Percentiles rank a stretch among this genome's conserved stretches.
These are phyloP conservation scores for Fremontodendron californicum DNA, from an alignment of 345 rosid species.

Conservation along the genomic window DNA sequence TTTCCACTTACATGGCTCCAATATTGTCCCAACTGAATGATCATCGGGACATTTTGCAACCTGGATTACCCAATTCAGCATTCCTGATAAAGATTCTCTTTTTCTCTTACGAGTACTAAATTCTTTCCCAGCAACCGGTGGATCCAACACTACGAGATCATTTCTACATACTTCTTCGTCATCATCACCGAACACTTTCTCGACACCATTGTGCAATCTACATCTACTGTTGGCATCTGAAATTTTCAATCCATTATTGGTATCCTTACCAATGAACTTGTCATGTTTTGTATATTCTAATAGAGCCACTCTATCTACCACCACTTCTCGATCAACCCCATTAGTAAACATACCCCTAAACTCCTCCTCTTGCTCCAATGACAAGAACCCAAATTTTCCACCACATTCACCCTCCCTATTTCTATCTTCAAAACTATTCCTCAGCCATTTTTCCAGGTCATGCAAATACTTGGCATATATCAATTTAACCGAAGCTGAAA, in stretches of 20 bases:
- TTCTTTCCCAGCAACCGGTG: slow-evolving; percentile 20
- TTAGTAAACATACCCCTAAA: slow-evolving; percentile 40
- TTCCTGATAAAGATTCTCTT: slow-evolving; percentile 33
- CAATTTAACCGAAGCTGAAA: slow-evolving; percentile 41
- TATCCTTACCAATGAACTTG: slow-evolving; percentile 2
- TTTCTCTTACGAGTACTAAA: slow-evolving; percentile 37
- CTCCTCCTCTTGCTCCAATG: slow-evolving; percentile 39
- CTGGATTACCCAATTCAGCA: slow-evolving; percentile 61
- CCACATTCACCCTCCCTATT: slow-evolving; percentile 20
- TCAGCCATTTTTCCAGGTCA: slow-evolving; percentile 50
- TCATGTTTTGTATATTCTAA: slow-evolving; percentile 16
- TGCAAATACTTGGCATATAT: slow-evolving; percentile 50
- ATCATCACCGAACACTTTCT: slow-evolving; percentile 22
- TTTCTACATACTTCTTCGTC: slow-evolving; percentile 21
- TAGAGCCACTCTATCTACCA: slow-evolving; percentile 23
- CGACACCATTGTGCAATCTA: slow-evolving; percentile 12
- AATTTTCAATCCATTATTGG: slow-evolving; percentile 6
- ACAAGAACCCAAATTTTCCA: slow-evolving; percentile 27
- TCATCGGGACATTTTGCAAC: slow-evolving; percentile 48
- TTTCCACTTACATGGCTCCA: slow-evolving; percentile 43
- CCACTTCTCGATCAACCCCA: slow-evolving; percentile 17
- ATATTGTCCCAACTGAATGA: slow-evolving; percentile 42
- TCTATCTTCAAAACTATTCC: slow-evolving; percentile 18
- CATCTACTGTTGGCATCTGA: slow-evolving; percentile 20
- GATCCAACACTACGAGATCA: slow-evolving; percentile 14